Base-by-base conservation (phyloP, 1,139 yeast species). In the Blastobotrys niveus region DNA sequence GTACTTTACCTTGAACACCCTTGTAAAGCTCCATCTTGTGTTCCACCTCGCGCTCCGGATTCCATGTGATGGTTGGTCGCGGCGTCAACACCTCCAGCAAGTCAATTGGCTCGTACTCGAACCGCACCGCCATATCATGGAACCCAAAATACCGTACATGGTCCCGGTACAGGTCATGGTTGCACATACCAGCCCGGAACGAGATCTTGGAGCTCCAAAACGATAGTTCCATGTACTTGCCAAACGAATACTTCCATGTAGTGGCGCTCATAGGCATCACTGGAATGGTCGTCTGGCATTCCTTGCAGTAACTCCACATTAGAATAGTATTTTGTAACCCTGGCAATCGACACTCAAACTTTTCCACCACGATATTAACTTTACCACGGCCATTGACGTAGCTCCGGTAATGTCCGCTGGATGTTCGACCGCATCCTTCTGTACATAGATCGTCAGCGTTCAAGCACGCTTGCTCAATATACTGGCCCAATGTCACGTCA, bases 281-380 rank as follows among this genome's bases (percentile, higher is more conserved):
- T 0, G 96, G 94, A 3, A 95, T 81, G 0, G 83, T 73, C 38
- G 73, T 75, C 17, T 79, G 76, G 61, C 99, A 93, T 42, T 71
- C 72, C 48, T 82, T 85, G 64, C 99, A 93, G 52, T 77, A 80
- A 61, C 95, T 85, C 98, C 98, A 93, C 73, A 89, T 82, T 40
- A 88, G 69, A 40, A 93, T 78, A n/a, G 76, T 76, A 55, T 81
- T 76, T 48, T 79, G 80, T 36, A 79, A 66, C 8, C 80, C 79
- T 0, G 86, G 80, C 3, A 81, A 61, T 15, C 73, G 67, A 32
- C 80, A 71, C 15, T 75, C 72, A 47, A 68, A 74, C 46, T 71
- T 72, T 56, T 86, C 95, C 18, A 87, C 74, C 24, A 80, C 72
- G 39, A 89, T 80, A 56, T 84, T 94, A 18, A 93, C 73, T 51